Base-by-base conservation (phyloP, 805 yeast species). In the Wickerhamomyces sydowiorum region DNA sequence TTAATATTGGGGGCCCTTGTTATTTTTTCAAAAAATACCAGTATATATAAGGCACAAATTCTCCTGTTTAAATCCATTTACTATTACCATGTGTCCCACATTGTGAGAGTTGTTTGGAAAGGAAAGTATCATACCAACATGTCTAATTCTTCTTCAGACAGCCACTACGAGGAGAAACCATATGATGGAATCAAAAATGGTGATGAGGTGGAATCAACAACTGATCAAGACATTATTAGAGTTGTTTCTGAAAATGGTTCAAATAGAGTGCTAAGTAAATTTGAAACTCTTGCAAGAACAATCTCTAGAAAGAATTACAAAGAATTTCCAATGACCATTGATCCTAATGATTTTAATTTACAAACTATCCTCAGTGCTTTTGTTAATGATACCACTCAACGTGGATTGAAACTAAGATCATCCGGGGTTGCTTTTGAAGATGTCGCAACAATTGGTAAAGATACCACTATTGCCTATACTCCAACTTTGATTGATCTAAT, bases 371-470 rank as follows among this genome's bases (percentile, higher is more conserved):
- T 76, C 39, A 50, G 60, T 22, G 54, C 59, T n/a, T 63, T 72
- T 56, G 69, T 68, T 22, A 51, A 53, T 21, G 62, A 65, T 31
- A 61, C 73, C 2, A 55, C 61, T 14, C 67, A 65, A 21, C 72
- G 72, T 51, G 78, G 78, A 20, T 64, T 75, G 36, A 59, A 61
- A 25, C 53, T 63, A 21, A 61, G 75, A 37, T 55, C 62, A 21
- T 53, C 71, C 13, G 76, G 77, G 42, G 66, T 75, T 39, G 38
- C 7, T 24, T 45, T 49, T 36, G 36, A 43, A 28, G 34, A 43
- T 32, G 43, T 49, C 7, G 30, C 29, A 2, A 45, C 47, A 10
- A 34, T 20, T n/a, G 52, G 50, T 39, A 18, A 40, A n/a, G 47
- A 49, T 30, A 19, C 44, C 9, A n/a, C 45, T 12, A 28, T 41